Percentiles rank a stretch among this genome's conserved stretches.
Evolutionary conservation across 495 filamentous ascomycete species (phyloP).

Genomic region (Penicillium lividum): DNA sequence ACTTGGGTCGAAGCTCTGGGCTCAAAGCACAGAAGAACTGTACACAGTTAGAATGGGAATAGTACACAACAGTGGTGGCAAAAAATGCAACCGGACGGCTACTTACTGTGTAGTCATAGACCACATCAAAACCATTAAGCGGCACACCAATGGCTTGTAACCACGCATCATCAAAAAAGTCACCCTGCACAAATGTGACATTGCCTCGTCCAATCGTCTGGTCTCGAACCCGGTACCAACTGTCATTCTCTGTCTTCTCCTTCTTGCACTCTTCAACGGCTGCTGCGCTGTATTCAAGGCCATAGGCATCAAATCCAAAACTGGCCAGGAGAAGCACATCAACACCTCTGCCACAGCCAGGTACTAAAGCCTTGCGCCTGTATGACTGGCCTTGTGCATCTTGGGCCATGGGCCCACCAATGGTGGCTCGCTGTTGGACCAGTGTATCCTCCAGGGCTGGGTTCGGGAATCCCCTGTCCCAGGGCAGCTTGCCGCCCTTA

Average conservation of each 20-base stretch:
- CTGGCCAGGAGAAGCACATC: slow-evolving; percentile 71
- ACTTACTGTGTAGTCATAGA: slow-evolving; percentile 83
- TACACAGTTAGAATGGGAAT: slow-evolving; percentile 19
- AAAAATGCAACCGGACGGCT: slow-evolving; percentile 2
- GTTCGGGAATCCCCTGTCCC: slow-evolving; percentile 67
- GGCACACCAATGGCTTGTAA: slow-evolving; percentile 40
- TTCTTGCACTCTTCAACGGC: slow-evolving; percentile 58
- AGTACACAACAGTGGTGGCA: neutral
- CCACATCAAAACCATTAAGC: slow-evolving; percentile 67
- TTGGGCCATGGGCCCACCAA: slow-evolving; percentile 41
- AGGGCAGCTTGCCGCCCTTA: slow-evolving; percentile 60
- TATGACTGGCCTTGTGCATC: slow-evolving; percentile 26
- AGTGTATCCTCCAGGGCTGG: slow-evolving; percentile 68
- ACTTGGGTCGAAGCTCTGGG: slow-evolving; percentile 62
- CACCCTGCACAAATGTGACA: slow-evolving; percentile 61
- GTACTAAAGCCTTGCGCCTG: slow-evolving; percentile 58
- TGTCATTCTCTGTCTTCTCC: slow-evolving; percentile 39
- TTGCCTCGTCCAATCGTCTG: slow-evolving; percentile 50
- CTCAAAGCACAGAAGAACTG: slow-evolving; percentile 83
- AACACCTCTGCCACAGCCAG: slow-evolving; percentile 76
- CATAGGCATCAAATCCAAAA: slow-evolving; percentile 72
- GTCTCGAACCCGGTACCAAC: slow-evolving; percentile 50
- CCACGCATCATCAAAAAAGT: slow-evolving; percentile 75
- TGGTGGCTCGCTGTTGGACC: slow-evolving; percentile 40
- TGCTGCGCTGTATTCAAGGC: slow-evolving; percentile 63